Evolutionary conservation across 2,329 filamentous ascomycete genomes (phyloP), one percentile per base, ranked within the genome.

Genomic region (Mycosphaerella sp.): DNA sequence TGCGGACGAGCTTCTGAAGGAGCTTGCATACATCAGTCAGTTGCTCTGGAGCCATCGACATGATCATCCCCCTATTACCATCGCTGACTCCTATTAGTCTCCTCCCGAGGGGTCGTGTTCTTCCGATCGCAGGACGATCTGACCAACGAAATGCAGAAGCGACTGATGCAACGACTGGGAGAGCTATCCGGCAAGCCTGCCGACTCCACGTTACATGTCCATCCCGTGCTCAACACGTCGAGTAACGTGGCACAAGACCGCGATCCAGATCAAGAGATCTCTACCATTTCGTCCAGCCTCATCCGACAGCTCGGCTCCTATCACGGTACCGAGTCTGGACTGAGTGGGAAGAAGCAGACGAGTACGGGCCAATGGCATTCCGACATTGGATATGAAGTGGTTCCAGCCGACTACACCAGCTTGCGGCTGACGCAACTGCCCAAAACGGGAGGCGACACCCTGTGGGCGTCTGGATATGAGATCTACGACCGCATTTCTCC

Each of bases 401-500:
- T 79, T 4, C 82, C 83, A 0, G 74, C 75, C 5, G 82, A 86
- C 62, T 86, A 85, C 60, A 75, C 81, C 0, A 72, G 77, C 0
- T 69, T 86, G n/a, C 74, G 79, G 25, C 66, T 84, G 1, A 75
- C 74, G 2, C 68, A 78, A 42, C 67, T 84, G 0, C 81, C 80
- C 1, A 69, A 70, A 35, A 79, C 75, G 0, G 80, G 80, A 40
- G 58, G 61, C 21, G 60, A 83, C 64, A 84, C 82, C 0, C 74
- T 85, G 3, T 86, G 81, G 81, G 82, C 81, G 0, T 82, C 80
- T 1, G 80, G 79, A 0, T 85, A 84, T 61, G 81, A 85, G 58
- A 66, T 84, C 14, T 85, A 83, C 60, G 82, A 86, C 60, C 75
- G 79, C 25, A 72, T 86, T 52, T 81, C 77, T 4, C 68, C 71